Evolutionary conservation across 139 green algal genomes (phyloP), one percentile per base, ranked within the genome.

Genomic region (Mesotaenium endlicherianum): DNA sequence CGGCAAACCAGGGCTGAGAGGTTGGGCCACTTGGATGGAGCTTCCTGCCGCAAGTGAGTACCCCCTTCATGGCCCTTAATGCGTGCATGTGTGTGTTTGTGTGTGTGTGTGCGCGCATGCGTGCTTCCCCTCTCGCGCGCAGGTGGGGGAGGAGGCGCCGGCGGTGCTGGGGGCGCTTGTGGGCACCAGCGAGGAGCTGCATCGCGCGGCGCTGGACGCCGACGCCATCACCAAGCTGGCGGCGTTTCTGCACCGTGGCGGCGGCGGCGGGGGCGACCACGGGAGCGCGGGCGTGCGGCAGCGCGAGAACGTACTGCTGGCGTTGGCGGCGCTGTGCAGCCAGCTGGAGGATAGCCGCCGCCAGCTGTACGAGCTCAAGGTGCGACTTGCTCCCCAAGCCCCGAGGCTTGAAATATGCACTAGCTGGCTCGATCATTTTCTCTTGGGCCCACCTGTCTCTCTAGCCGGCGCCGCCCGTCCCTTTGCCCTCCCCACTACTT

Each of bases 281-380:
- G 58, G 50, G 16, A 31, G 8, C 5, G 42, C 83, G 39, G 60
- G n/a, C 2, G 50, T 34, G 30, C 50, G 36, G 64, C 50, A 90
- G 43, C 80, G 82, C 64, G 86, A 92, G 78, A 90, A 91, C 30
- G 80, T 86, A 36, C 86, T 96, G 42, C 82, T 75, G 17, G 91
- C 91, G n/a, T 84, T 97, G 43, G 89, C 83, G 49, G 84, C 87
- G 39, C 82, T 97, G 70, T 95, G 91, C 85, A 43, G 82, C 30
- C 69, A 89, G 8, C 49, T 71, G 6, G 91, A 95, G 45, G 90
- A 90, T 16, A 84, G 89, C 26, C 80, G 93, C 8, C 69, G 76
- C 60, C 91, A 94, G 85, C 88, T 97, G 74, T 77, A 95, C 16
- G 91, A 87, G 6, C 34, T 45, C 55, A 84, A 86, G 80, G 72